These are phyloP conservation scores for Gaultheria prostrata DNA, from an alignment of 148 eudicot species.

Conservation along the genomic window DNA sequence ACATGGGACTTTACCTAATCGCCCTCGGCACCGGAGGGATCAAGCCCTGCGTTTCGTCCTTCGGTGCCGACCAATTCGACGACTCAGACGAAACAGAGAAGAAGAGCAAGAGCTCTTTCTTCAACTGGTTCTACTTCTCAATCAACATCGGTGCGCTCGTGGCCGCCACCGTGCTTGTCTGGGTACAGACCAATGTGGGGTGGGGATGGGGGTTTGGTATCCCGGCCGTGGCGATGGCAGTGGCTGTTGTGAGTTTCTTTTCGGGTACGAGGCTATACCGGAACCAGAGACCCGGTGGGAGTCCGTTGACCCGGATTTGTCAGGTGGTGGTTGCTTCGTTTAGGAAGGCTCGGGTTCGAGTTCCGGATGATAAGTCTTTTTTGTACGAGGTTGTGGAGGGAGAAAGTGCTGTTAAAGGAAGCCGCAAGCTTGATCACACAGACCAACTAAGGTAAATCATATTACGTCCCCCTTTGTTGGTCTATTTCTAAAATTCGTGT, in stretches of 20 bases:
- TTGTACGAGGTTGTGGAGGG: constrained; percentile 19
- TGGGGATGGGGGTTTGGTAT: constrained; percentile 29
- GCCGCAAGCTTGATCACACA: constrained; percentile 27
- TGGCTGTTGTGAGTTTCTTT: constrained; percentile 21
- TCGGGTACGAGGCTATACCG: constrained; percentile 21
- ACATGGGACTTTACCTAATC: constrained; percentile 20
- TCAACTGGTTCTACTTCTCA: constrained; percentile 28
- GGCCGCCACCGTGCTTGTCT: constrained; percentile 24
- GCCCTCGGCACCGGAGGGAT: constrained; percentile 27
- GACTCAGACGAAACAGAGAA: constrained; percentile 17
- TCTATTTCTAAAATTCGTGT: no score
- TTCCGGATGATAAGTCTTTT: neutral
- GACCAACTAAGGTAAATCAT: constrained; percentile 14
- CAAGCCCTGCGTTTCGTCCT: constrained; percentile 27
- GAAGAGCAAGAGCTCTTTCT: constrained; percentile 22
- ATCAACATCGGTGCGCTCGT: constrained; percentile 24
- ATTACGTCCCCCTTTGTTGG: no score
- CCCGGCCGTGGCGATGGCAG: constrained; percentile 25
- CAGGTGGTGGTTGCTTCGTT: constrained; percentile 21
- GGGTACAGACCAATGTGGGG: constrained; percentile 27
- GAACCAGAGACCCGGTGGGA: constrained; percentile 22
- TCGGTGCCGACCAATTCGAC: constrained; percentile 27
- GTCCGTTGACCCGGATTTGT: constrained; percentile 22
- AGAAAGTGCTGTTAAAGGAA: constrained; percentile 17
- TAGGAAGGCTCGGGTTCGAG: constrained; percentile 14